A percentile compares a stretch with the other conserved stretches of the same genome.
Evolutionary conservation across 306 rosid species (phyloP).

Genomic region (Fagus crenata): DNA sequence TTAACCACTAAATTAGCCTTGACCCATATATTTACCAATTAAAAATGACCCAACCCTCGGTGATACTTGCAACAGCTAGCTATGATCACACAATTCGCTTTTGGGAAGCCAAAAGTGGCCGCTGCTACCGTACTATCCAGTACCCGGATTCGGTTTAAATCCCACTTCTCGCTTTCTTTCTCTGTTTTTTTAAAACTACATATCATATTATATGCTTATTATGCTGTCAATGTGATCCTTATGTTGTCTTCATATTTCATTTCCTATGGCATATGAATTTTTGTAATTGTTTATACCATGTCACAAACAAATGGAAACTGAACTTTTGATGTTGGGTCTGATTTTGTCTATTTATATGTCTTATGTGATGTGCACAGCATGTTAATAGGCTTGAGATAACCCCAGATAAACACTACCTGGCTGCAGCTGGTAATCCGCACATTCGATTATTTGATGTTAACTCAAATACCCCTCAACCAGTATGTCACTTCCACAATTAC

Average conservation of each 20-base stretch:
- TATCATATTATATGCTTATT: too few species aligned
- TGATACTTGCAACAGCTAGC: slow-evolving; percentile 93
- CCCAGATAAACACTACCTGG: slow-evolving; percentile 88
- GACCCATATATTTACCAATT: not conserved
- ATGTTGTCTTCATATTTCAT: not conserved
- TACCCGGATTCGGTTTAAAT: slow-evolving; percentile 87
- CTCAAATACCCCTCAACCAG: slow-evolving; percentile 92
- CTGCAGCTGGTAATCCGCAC: slow-evolving; percentile 99
- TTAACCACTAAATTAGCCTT: too few species aligned
- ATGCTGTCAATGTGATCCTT: not conserved
- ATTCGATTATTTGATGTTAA: slow-evolving; percentile 90
- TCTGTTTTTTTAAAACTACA: not conserved
- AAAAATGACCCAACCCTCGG: slow-evolving; percentile 85
- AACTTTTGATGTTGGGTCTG: slow-evolving; percentile 19
- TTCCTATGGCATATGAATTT: not conserved
- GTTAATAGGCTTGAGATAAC: slow-evolving; percentile 96
- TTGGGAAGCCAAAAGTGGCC: slow-evolving; percentile 99
- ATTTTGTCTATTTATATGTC: slow-evolving; percentile 32
- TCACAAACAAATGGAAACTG: not conserved
- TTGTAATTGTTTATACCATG: slow-evolving; percentile 11
- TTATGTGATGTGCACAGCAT: slow-evolving; percentile 54
- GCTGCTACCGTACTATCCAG: slow-evolving; percentile 93
- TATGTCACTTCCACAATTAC: slow-evolving; percentile 38
- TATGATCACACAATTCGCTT: slow-evolving; percentile 96
- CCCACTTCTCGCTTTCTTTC: not conserved